Evolutionary conservation across 2,329 filamentous ascomycete genomes (phyloP).

Genomic region (Nemania sp.): DNA sequence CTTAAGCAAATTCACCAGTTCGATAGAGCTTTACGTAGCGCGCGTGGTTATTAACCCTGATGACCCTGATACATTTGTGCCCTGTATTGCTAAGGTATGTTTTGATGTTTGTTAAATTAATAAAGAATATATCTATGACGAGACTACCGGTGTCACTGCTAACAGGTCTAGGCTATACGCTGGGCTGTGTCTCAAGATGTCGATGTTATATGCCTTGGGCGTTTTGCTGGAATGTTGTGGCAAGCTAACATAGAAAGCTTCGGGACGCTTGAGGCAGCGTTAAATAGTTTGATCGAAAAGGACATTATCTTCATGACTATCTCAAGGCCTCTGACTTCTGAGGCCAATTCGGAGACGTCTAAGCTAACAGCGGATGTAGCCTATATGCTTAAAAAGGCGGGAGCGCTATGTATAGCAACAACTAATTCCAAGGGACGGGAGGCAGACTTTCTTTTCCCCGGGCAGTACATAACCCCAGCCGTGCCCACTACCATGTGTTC

Average conservation of each 20-base stretch:
- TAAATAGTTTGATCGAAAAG: background rate
- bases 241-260: background rate
- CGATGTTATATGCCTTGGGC: background rate
- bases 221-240: background rate
- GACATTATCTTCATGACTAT: background rate
- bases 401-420: background rate
- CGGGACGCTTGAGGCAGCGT: background rate
- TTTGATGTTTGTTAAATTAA: background rate
- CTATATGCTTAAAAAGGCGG: background rate
- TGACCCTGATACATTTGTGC: background rate
- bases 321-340: background rate
- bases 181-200: background rate
- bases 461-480: background rate
- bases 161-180: background rate
- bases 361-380: background rate
- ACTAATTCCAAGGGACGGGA: background rate
- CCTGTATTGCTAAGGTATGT: background rate
- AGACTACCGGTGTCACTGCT: background rate
- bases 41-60: background rate
- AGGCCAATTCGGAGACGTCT: background rate
- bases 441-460: background rate
- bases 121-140: background rate
- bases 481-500: background rate
- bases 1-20: background rate
- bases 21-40: background rate